Evolutionary conservation across 495 filamentous ascomycete species (phyloP).

Genomic region (Penicillium canescens): DNA sequence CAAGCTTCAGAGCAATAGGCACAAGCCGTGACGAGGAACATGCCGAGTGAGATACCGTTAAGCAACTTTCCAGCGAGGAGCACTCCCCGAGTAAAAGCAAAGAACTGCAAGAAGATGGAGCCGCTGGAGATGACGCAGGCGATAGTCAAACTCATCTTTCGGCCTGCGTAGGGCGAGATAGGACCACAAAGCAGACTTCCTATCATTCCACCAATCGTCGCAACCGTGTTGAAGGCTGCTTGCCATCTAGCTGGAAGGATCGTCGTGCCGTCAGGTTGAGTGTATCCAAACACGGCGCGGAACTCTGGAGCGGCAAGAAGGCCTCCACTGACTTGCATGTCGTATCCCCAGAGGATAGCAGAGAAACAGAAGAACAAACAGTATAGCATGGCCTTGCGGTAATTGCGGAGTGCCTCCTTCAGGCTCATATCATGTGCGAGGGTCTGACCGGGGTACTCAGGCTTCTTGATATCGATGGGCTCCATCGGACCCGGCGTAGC

Average conservation of each 20-base stretch:
- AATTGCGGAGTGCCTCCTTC: not conserved
- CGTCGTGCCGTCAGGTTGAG: conserved; percentile 24
- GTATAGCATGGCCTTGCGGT: conserved; percentile 3
- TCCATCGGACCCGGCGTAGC: not conserved
- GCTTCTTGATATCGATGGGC: not conserved
- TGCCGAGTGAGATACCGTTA: conserved; percentile 32
- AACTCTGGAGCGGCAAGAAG: conserved; percentile 37
- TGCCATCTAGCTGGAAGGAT: conserved; percentile 36
- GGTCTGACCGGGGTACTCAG: not conserved
- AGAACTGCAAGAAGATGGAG: conserved; percentile 32
- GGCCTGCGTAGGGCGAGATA: conserved; percentile 27
- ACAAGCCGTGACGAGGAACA: conserved; percentile 36
- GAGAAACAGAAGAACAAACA: conserved; percentile 12
- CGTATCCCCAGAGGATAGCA: conserved; percentile 32
- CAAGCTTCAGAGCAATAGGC: conserved; percentile 35
- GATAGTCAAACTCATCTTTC: conserved; percentile 17
- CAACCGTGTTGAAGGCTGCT: conserved; percentile 33
- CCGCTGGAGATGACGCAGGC: conserved; percentile 23
- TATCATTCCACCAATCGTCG: conserved; percentile 30
- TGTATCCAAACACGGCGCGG: conserved; percentile 34
- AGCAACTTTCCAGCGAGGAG: conserved; percentile 36
- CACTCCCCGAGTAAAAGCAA: conserved; percentile 18
- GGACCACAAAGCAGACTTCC: conserved; percentile 35
- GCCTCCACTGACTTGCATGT: conserved; percentile 40
- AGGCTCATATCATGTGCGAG: conserved; percentile 2